A percentile compares a stretch with the other conserved stretches of the same genome.
Evolutionary conservation across 1,284 basidiomycete genomes (phyloP).

Genomic region (Thelephora terrestris): DNA sequence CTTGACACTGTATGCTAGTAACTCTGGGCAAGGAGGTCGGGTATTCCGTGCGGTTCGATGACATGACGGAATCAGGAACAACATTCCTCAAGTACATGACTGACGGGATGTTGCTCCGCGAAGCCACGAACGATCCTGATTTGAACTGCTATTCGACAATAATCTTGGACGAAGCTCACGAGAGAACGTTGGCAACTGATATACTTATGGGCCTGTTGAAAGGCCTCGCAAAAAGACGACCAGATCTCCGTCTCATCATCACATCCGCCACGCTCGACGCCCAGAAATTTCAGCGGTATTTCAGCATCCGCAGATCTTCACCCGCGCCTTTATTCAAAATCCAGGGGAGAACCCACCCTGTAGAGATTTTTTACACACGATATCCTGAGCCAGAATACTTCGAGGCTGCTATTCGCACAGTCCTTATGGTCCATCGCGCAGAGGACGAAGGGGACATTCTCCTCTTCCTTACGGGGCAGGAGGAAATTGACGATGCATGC

Average conservation of each 20-base stretch:
- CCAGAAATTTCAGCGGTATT: slow-evolving; percentile 95
- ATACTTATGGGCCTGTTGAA: slow-evolving; percentile 93
- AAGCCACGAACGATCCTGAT: slow-evolving; percentile 94
- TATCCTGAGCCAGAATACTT: slow-evolving; percentile 96
- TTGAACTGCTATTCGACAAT: slow-evolving; percentile 91
- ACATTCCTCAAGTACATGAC: slow-evolving; percentile 99
- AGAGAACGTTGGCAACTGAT: slow-evolving; percentile 95
- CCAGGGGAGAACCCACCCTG: slow-evolving; percentile 92
- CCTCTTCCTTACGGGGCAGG: slow-evolving; percentile 95
- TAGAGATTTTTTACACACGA: slow-evolving; percentile 94
- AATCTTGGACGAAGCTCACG: slow-evolving; percentile 98
- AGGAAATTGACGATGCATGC: slow-evolving; percentile 97
- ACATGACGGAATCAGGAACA: slow-evolving; percentile 91
- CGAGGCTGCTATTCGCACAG: slow-evolving; percentile 94
- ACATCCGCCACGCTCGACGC: slow-evolving; percentile 99
- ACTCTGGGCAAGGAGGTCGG: slow-evolving; percentile 93
- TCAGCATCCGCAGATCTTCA: slow-evolving; percentile 43
- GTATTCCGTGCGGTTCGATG: slow-evolving; percentile 97
- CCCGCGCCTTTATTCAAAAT: slow-evolving; percentile 89
- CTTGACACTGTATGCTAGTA: neutral
- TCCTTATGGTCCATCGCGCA: slow-evolving; percentile 95
- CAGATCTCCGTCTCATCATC: slow-evolving; percentile 94
- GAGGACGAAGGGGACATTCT: slow-evolving; percentile 93
- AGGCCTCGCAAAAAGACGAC: slow-evolving; percentile 66
- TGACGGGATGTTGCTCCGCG: slow-evolving; percentile 94